These are phyloP conservation scores for Diaporthe ampelina DNA, from an alignment of 2,329 filamentous ascomycete genomes.

Conservation along the genomic window DNA sequence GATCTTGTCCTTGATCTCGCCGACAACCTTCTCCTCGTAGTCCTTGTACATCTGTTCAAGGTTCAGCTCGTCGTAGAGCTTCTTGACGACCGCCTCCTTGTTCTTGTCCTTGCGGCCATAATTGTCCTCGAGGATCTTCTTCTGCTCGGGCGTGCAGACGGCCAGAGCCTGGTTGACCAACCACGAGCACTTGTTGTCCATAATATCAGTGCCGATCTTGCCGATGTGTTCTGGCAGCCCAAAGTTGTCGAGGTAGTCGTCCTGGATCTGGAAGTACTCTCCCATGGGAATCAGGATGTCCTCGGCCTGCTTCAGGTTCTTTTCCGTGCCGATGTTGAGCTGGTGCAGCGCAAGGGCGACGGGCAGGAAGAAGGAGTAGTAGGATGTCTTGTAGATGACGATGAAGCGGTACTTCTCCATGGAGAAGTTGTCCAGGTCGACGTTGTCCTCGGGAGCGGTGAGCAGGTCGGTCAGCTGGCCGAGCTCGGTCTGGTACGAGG, in stretches of 20 bases:
- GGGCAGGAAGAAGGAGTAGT: slow-evolving; percentile 99
- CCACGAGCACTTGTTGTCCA: slow-evolving; percentile 99
- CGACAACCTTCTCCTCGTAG: slow-evolving; percentile 90
- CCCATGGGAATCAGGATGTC: slow-evolving; percentile 96
- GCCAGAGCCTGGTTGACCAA: slow-evolving; percentile 93
- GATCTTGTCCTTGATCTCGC: slow-evolving; percentile 83
- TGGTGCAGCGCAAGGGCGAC: slow-evolving; percentile 92
- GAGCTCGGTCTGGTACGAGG: slow-evolving; percentile 92
- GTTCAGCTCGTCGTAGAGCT: slow-evolving; percentile 87
- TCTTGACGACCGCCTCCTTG: slow-evolving; percentile 89
- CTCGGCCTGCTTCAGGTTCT: slow-evolving; percentile 90
- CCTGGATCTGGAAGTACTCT: slow-evolving; percentile 99
- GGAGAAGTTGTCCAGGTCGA: slow-evolving; percentile 95
- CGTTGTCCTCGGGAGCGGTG: slow-evolving; percentile 93
- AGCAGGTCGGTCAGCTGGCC: slow-evolving; percentile 95
- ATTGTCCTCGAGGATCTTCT: slow-evolving; percentile 88
- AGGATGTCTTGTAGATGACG: slow-evolving; percentile 99
- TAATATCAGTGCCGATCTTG: slow-evolving; percentile 98
- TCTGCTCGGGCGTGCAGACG: slow-evolving; percentile 85
- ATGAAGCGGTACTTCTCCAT: slow-evolving; percentile 98
- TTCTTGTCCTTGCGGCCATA: slow-evolving; percentile 92
- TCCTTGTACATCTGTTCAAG: slow-evolving; percentile 87
- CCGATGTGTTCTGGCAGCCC: slow-evolving; percentile 93
- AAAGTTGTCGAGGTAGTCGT: slow-evolving; percentile 99
- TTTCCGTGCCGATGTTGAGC: slow-evolving; percentile 84